Evolutionary conservation across 2,329 filamentous ascomycete species (phyloP).

Genomic region (Fusarium graminum): DNA sequence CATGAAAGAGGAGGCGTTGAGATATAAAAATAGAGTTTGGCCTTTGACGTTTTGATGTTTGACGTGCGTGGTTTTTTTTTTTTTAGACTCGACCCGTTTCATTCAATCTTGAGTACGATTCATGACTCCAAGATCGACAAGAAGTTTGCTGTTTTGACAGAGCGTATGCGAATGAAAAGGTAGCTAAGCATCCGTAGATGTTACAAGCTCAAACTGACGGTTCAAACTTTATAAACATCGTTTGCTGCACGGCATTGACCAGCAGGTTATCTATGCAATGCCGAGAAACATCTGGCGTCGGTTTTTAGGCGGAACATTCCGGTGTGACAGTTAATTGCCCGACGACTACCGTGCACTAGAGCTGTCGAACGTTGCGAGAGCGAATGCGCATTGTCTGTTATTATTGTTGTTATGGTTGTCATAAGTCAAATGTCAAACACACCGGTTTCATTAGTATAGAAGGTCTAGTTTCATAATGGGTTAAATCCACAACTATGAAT

Average conservation of each 20-base stretch:
- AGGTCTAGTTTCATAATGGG: too few species aligned
- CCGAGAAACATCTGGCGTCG: constrained; percentile 7
- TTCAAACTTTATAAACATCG: constrained; percentile 19
- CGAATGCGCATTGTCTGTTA: too few species aligned
- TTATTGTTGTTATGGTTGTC: too few species aligned
- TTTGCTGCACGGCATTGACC: constrained; percentile 14
- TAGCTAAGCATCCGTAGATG: background rate
- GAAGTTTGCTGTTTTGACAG: constrained; percentile 2
- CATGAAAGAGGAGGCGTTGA: constrained; percentile 18
- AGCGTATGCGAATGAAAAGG: background rate
- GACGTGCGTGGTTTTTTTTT: constrained; percentile 14
- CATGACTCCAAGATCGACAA: constrained; percentile 14
- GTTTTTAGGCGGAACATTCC: too few species aligned
- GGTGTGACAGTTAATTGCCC: background rate
- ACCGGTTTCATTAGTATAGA: too few species aligned
- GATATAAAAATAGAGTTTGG: constrained; percentile 7
- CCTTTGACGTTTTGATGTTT: constrained; percentile 8
- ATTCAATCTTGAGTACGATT: background rate
- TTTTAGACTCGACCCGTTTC: background rate
- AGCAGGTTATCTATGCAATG: background rate
- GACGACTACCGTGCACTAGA: constrained; percentile 6
- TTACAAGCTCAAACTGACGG: constrained; percentile 10
- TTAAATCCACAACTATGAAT: too few species aligned
- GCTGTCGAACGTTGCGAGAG: background rate
- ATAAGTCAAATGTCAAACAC: too few species aligned